Percentiles rank a stretch among this genome's conserved stretches.
Conservation (phyloP, 2,329 filamentous ascomycete species). For the Mollisiaceae sp. region DNA sequence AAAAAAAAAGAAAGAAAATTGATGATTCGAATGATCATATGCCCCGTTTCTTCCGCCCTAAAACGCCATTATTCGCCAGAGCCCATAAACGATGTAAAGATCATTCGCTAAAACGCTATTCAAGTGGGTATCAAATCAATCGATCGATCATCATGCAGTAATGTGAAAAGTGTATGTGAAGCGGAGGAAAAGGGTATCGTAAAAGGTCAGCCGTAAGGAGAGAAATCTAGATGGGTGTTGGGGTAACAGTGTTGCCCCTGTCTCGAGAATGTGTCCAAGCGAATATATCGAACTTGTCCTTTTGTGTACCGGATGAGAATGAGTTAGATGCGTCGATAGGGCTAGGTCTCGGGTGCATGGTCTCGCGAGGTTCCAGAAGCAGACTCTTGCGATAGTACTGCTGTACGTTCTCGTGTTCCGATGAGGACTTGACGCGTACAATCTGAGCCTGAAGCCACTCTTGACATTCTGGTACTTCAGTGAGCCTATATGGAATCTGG, state of each 20-base stretch:
- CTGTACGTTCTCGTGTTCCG: slow-evolving; percentile 65
- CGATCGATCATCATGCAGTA: slow-evolving; percentile 29
- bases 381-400: slow-evolving; percentile 71
- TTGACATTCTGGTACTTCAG: slow-evolving; percentile 85
- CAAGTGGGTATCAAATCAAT: slow-evolving; percentile 45
- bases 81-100: slow-evolving; percentile 26
- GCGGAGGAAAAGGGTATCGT: slow-evolving; percentile 24
- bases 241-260: slow-evolving; percentile 23
- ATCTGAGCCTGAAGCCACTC: slow-evolving; percentile 90
- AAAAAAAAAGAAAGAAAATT: slow-evolving; percentile 7
- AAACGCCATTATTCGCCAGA: slow-evolving; percentile 26
- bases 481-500: slow-evolving; percentile 88
- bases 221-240: slow-evolving; percentile 17
- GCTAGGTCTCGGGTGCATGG: slow-evolving; percentile 34
- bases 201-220: slow-evolving; percentile 19
- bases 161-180: slow-evolving; percentile 15
- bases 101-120: slow-evolving; percentile 45
- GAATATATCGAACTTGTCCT: slow-evolving; percentile 58
- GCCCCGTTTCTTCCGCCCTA: slow-evolving; percentile 5
- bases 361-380: slow-evolving; percentile 64
- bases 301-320: slow-evolving; percentile 41
- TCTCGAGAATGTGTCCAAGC: slow-evolving; percentile 52
- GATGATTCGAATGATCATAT: slow-evolving; percentile 11
- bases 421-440: slow-evolving; percentile 62
- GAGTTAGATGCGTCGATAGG: slow-evolving; percentile 36